Evolutionary conservation across 768 basidiomycete genomes (phyloP).

Genomic region (Astraeus odoratus): DNA sequence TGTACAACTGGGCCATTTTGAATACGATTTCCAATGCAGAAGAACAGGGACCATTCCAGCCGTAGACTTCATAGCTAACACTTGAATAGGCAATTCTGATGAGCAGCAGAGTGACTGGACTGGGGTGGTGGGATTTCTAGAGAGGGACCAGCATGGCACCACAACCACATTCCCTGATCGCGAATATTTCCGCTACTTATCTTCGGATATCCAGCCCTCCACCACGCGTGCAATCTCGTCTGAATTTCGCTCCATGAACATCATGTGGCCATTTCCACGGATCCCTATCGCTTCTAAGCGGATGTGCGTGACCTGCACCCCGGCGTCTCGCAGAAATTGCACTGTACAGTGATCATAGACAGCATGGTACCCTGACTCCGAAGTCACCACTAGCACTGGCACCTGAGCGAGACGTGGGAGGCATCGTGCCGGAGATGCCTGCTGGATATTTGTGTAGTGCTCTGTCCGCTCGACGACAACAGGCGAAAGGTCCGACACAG

Average conservation of each 20-base stretch:
- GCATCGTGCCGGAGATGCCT: constrained; percentile 35
- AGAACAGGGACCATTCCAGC: too few relatives aligned
- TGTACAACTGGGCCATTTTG: too few relatives aligned
- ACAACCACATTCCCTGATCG: too few relatives aligned
- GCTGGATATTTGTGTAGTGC: constrained; percentile 36
- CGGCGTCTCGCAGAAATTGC: constrained; percentile 37
- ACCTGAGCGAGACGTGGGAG: constrained; percentile 36
- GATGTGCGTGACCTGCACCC: constrained; percentile 37
- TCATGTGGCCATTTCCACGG: constrained; percentile 48
- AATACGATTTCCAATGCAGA: too few relatives aligned
- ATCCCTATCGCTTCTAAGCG: constrained; percentile 38
- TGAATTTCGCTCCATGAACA: constrained; percentile 49
- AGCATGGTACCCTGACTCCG: constrained; percentile 44
- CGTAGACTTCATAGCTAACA: too few relatives aligned
- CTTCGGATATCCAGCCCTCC: constrained; percentile 32
- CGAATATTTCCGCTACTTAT: too few relatives aligned
- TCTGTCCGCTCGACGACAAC: constrained; percentile 18
- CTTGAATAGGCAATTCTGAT: too few relatives aligned
- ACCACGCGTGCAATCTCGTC: constrained; percentile 38
- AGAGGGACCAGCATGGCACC: not conserved
- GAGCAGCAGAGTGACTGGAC: too few relatives aligned
- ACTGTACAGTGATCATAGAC: constrained; percentile 42
- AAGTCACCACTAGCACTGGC: constrained; percentile 43
- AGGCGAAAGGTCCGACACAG: constrained; percentile 31
- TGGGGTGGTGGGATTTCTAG: too few relatives aligned